Evolutionary conservation across 192 early-diverging fungal species (phyloP), one percentile per base, ranked within the genome.

Genomic region (Chytriomyces sp.): DNA sequence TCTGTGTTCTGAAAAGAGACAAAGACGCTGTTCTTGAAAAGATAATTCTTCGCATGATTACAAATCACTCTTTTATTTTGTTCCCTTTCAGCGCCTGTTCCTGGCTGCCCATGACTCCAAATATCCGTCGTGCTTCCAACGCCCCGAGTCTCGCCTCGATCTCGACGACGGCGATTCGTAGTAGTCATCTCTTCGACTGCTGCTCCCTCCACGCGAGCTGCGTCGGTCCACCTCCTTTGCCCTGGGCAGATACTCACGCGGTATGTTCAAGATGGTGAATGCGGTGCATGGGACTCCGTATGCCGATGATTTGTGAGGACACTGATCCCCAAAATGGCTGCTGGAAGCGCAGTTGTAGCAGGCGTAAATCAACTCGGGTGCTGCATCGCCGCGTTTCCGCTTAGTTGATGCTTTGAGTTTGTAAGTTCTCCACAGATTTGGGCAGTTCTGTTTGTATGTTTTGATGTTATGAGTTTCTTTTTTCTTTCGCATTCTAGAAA

Each of bases 311-410:
- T 23, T 13, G 18, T 64, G 18, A 13, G 11, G 18, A 28, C 69
- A 73, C 10, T 73, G 59, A 60, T 73, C 71, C 35, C 71, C 71
- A 62, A 73, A 73, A 26, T 73, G 71, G 7, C 46, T 7, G 18
- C 11, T 16, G 16, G 71, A 60, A 6, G 59, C 53, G 59, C 71
- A 73, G 7, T 61, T 63, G 18, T 73, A 73, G 26, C 71, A 73
- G 28, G 45, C 60, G 28, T 28, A 62, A 11, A 35, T 35, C 13
- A 73, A 20, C 35, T 9, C 7, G 5, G 71, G 43, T 57, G 53
- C 2, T 57, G 53, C 53, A 57, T 13, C 53, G 1, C 20, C 53
- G 20, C 7, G 62, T 44, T 46, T 48, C 53, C n/a, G 20, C 59
- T 11, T 18, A 7, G 49, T 50, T 71, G 24, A 53, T 10, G 68